Percentiles rank a stretch among this genome's conserved stretches.
Conservation (phyloP, 495 filamentous ascomycete genomes). For the Filosporella fistucella region DNA sequence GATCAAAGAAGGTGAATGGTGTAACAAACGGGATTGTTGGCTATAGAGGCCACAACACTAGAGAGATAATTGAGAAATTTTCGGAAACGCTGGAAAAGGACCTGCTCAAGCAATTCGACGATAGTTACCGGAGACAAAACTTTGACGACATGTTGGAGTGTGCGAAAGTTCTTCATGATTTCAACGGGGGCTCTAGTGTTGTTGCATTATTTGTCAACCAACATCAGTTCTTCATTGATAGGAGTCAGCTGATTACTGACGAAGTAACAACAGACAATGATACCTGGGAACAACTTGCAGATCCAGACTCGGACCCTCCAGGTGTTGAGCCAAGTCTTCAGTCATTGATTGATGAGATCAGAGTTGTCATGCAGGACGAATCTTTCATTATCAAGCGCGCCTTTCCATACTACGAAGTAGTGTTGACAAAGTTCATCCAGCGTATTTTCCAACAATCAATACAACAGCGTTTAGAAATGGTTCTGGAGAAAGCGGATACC, state of each 20-base stretch:
- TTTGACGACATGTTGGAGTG: conserved; percentile 96
- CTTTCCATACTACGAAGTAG: conserved; percentile 94
- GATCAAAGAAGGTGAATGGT: conserved; percentile 53
- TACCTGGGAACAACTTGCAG: conserved; percentile 84
- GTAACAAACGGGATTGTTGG: conserved; percentile 41
- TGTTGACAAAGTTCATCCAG: conserved; percentile 86
- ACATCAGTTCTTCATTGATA: conserved; percentile 97
- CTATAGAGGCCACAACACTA: conserved; percentile 56
- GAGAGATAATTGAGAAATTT: conserved; percentile 94
- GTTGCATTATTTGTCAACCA: conserved; percentile 97
- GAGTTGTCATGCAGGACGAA: conserved; percentile 93
- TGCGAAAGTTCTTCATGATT: conserved; percentile 89
- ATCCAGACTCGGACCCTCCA: conserved; percentile 87
- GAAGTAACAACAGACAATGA: conserved; percentile 80
- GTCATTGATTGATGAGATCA: conserved; percentile 87
- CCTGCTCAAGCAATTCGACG: conserved; percentile 91
- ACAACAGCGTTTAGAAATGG: conserved; percentile 93
- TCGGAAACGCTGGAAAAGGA: conserved; percentile 95
- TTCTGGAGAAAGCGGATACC: conserved; percentile 86
- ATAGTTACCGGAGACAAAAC: conserved; percentile 88
- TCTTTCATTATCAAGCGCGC: conserved; percentile 92
- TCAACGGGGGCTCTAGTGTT: conserved; percentile 91
- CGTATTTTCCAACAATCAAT: conserved; percentile 97
- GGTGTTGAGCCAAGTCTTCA: conserved; percentile 90
- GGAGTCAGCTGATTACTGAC: conserved; percentile 83